Percentiles rank a stretch among this genome's conserved stretches.
Conservation (phyloP, 2,329 filamentous ascomycete species). For the Cadophora sp. region DNA sequence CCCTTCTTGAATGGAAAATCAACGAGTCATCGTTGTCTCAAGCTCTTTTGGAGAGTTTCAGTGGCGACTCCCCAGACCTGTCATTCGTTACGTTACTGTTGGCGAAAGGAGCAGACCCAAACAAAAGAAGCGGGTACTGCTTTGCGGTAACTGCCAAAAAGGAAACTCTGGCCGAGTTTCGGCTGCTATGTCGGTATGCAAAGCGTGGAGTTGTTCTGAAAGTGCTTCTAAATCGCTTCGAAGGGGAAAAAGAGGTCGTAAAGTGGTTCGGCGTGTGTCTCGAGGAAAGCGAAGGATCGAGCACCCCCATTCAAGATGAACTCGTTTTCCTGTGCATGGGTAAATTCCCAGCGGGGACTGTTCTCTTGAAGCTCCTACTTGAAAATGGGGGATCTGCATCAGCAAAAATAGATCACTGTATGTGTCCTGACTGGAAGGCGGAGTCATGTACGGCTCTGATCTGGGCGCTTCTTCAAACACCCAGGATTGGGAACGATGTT, state of each 20-base stretch:
- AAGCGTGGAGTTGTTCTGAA: constrained; percentile 11
- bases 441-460: constrained; percentile 23
- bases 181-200: constrained; percentile 18
- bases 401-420: constrained; percentile 9
- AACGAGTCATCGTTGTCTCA: constrained; percentile 5
- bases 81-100: constrained; percentile 18
- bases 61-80: constrained; percentile 10
- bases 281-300: not conserved
- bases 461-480: constrained; percentile 20
- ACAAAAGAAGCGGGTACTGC: constrained; percentile 16
- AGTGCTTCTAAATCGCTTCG: constrained; percentile 5
- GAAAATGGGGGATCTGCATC: constrained; percentile 17
- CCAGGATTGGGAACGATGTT: constrained; percentile 15
- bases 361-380: constrained; percentile 21
- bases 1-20: constrained; percentile 19
- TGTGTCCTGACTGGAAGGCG: constrained; percentile 15
- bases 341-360: constrained; percentile 22
- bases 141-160: constrained; percentile 10
- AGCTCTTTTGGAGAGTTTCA: constrained; percentile 14
- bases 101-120: constrained; percentile 21
- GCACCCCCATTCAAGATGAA: not conserved
- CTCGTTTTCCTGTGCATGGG: constrained; percentile 17
- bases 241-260: constrained; percentile 18
- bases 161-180: constrained; percentile 12
- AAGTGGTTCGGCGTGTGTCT: constrained; percentile 10